These are phyloP conservation scores for Monascus purpureus DNA, from an alignment of 495 filamentous ascomycete genomes.

Conservation along the genomic window DNA sequence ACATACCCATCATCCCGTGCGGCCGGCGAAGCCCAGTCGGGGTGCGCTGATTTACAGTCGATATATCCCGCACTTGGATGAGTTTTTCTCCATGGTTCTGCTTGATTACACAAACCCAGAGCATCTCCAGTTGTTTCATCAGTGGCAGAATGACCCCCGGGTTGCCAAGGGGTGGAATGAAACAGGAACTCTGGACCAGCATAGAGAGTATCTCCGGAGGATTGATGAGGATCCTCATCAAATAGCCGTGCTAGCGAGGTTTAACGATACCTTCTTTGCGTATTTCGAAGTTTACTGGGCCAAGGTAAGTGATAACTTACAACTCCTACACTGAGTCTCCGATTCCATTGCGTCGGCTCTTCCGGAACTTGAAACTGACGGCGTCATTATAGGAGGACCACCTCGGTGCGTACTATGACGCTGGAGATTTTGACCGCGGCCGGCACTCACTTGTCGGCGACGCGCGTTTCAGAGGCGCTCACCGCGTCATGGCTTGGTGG, in stretches of 20 bases:
- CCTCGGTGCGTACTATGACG: conserved; percentile 50
- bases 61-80: conserved; percentile 50
- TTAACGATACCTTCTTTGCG: conserved; percentile 46
- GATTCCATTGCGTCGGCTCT: too few species aligned
- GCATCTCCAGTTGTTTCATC: conserved; percentile 48
- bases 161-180: conserved; percentile 58
- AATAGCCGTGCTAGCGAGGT: conserved; percentile 45
- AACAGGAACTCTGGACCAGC: conserved; percentile 48
- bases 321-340: too few species aligned
- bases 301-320: conserved; percentile 33
- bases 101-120: conserved; percentile 38
- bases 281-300: conserved; percentile 64
- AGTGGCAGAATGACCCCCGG: conserved; percentile 57
- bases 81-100: conserved; percentile 52
- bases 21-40: conserved; percentile 44
- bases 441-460: conserved; percentile 57
- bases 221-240: conserved; percentile 49
- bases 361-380: conserved; percentile 1
- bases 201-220: conserved; percentile 44
- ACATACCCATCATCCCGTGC: conserved; percentile 43
- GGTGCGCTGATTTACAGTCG: conserved; percentile 52
- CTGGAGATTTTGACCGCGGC: conserved; percentile 50
- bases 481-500: conserved; percentile 57
- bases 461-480: conserved; percentile 44
- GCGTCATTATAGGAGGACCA: conserved; percentile 41